A percentile compares a stretch with the other conserved stretches of the same genome.
Conservation (phyloP, 352 stramenopile genomes). For the Blastocystis sp. region DNA sequence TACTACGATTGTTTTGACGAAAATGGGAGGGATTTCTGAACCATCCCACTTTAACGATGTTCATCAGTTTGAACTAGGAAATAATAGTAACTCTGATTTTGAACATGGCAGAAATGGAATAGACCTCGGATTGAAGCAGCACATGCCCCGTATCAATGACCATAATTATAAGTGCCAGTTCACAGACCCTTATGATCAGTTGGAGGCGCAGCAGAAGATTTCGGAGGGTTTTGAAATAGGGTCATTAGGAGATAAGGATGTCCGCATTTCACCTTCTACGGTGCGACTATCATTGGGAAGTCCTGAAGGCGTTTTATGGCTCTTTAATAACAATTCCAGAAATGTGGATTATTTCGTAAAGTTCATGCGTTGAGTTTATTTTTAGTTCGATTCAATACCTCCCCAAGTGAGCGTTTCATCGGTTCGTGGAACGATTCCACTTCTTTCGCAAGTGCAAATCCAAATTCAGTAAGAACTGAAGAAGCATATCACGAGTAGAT, state of each 20-base stretch:
- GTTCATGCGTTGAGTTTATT: neutral
- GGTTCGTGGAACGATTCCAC: neutral
- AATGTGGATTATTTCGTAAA: neutral
- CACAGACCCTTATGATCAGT: constrained; percentile 2
- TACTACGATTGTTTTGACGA: neutral
- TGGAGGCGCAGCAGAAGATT: neutral
- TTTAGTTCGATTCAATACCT: neutral
- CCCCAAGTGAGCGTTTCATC: neutral
- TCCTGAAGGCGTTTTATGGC: neutral
- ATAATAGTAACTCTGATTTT: neutral
- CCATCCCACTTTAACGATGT: neutral
- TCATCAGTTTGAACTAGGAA: neutral
- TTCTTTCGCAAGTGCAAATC: neutral
- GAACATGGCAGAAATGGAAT: neutral
- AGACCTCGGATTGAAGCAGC: neutral
- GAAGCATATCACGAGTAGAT: neutral
- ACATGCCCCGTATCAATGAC: neutral
- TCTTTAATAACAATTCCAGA: neutral
- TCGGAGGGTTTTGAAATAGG: neutral
- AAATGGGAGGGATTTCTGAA: too few species aligned
- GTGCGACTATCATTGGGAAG: neutral
- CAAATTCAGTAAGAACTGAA: neutral
- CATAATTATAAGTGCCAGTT: constrained; percentile 22
- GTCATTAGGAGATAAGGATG: neutral
- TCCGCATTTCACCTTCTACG: neutral